Evolutionary conservation across 2,329 filamentous ascomycete species (phyloP), one percentile per base, ranked within the genome.

Genomic region (Venturia oleaginea): DNA sequence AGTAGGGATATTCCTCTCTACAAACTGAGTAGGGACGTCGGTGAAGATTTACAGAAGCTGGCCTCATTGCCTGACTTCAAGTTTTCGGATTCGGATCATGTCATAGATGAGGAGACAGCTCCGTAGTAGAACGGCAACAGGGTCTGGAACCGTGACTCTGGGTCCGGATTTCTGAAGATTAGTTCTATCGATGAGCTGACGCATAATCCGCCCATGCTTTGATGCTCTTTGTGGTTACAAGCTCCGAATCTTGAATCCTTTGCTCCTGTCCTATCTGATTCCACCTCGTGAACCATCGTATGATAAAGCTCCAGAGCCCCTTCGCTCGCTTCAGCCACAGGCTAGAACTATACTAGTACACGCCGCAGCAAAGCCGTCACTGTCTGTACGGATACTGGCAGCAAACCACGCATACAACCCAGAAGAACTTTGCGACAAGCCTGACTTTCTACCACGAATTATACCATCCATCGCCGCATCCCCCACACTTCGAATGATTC

Each of bases 321-420:
- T n/a, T n/a, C n/a, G n/a, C n/a, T n/a, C 22, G 22, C 22, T 51
- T 51, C 46, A 51, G 46, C 46, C 46, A 51, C 22, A 51, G 22
- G 22, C 46, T n/a, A n/a, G n/a, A n/a, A 37, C 34, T 22, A 46
- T 22, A 46, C 43, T 8, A 1, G 1, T 48, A 7, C 43, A 27
- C 51, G 51, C 27, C 51, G 51, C 51, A 57, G 30, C 46, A 57
- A 57, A 34, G 27, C 51, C 51, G 48, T 54, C 48, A 54, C 48
- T 22, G 7, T 54, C 2, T 13, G 22, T 2, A 7, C 17, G 15
- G 7, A 7, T 42, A 17, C 42, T 46, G 48, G 48, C 34, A 32
- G 27, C 48, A 55, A 34, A 55, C 15, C 48, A 55, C 48, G 24
- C 48, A 55, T 55, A 55, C 48, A 27, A 32, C 48, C 11, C 24